Percentiles rank a stretch among this genome's conserved stretches.
These are phyloP conservation scores for California macrophylla DNA, from an alignment of 441 rosid genomes.

Conservation along the genomic window DNA sequence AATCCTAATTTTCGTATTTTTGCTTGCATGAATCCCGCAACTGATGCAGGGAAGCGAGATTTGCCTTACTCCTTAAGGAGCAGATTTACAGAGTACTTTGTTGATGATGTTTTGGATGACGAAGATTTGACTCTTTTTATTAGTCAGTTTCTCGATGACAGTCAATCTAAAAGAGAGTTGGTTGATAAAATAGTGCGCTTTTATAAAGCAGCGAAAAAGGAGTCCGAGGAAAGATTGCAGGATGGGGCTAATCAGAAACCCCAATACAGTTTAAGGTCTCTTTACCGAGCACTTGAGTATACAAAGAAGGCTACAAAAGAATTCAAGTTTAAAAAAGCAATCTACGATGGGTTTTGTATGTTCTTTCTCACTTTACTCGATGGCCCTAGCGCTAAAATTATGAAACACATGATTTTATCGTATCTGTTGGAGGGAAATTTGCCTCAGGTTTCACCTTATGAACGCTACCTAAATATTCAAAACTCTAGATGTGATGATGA, in stretches of 20 bases:
- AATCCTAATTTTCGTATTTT: conserved; percentile 77
- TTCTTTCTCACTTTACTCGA: conserved; percentile 88
- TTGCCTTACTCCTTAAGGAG: conserved; percentile 65
- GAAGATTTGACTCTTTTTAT: conserved; percentile 70
- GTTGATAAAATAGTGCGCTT: conserved; percentile 52
- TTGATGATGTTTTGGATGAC: conserved; percentile 72
- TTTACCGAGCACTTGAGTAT: conserved; percentile 84
- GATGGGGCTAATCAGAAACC: conserved; percentile 99
- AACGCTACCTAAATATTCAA: conserved; percentile 35
- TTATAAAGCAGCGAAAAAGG: conserved; percentile 68
- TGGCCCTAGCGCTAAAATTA: conserved; percentile 62
- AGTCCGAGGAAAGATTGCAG: conserved; percentile 82
- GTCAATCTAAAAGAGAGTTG: conserved; percentile 37
- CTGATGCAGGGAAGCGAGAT: conserved; percentile 98
- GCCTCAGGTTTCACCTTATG: conserved; percentile 35
- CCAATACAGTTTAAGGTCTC: conserved; percentile 91
- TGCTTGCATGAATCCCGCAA: conserved; percentile 99
- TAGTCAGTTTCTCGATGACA: conserved; percentile 55
- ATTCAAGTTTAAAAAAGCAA: conserved; percentile 55
- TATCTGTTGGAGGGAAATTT: conserved; percentile 40
- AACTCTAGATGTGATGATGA: conserved; percentile 30
- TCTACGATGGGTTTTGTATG: conserved; percentile 87
- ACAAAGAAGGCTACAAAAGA: conserved; percentile 53
- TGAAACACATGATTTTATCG: conserved; percentile 47
- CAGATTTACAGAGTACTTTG: conserved; percentile 88